phyloP scores from a whole-genome alignment of 2,329 filamentous ascomycete genomes.

The Zymoseptoria ardabiliae region DNA sequence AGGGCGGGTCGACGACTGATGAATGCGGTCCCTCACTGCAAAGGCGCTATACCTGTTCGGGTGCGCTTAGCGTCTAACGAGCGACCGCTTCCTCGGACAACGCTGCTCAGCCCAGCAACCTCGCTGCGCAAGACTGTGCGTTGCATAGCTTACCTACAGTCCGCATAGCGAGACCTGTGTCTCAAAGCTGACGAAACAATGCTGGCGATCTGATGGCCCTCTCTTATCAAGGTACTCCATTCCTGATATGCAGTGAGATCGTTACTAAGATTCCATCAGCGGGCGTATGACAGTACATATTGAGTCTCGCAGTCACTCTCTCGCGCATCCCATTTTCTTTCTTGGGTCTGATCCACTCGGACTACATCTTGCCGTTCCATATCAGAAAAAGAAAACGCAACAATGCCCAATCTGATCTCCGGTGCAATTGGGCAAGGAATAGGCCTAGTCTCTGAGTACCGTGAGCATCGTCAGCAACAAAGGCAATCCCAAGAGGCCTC shows the following conservation, averaged over 20 bases:
- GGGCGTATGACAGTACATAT: neutral
- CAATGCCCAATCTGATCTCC: neutral
- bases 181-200: no score
- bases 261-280: neutral
- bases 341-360: neutral
- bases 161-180: no score
- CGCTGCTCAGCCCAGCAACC: no score
- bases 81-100: no score
- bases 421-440: constrained; percentile 19
- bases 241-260: neutral
- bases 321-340: neutral
- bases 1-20: no score
- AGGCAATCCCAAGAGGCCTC: constrained; percentile 12
- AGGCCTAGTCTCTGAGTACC: constrained; percentile 24
- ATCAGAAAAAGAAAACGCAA: neutral
- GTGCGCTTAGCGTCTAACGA: no score
- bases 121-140: no score
- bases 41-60: no score
- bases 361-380: neutral
- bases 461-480: constrained; percentile 21
- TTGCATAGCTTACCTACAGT: no score
- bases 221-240: neutral
- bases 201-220: no score
- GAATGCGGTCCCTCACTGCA: no score
- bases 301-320: neutral